Conservation (phyloP, 78 protist species). For the Mastigamoeba balamuthi region DNA sequence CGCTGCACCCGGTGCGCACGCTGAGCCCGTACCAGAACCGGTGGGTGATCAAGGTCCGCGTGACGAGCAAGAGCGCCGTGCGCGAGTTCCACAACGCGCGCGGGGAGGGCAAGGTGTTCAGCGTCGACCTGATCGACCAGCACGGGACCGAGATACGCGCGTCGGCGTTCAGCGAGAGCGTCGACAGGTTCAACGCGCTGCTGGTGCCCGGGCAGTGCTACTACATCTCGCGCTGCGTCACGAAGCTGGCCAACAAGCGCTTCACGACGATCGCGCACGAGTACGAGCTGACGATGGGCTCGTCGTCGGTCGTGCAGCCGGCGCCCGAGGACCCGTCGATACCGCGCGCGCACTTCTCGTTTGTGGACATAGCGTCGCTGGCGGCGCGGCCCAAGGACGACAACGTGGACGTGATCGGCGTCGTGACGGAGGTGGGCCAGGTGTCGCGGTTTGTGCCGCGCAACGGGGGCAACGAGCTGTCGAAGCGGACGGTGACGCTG, state of each 20-base stretch:
- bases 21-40: conserved; percentile 32
- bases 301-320: conserved; percentile 2
- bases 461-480: neutral
- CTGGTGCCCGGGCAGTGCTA: conserved; percentile 19
- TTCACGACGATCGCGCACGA: conserved; percentile 9
- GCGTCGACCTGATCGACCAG: conserved; percentile 30
- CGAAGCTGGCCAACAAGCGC: conserved; percentile 23
- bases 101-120: conserved; percentile 46
- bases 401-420: conserved; percentile 32
- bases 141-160: conserved; percentile 28
- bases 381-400: neutral
- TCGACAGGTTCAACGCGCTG: neutral
- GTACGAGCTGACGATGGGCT: conserved; percentile 37
- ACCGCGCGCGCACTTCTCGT: neutral
- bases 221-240: conserved; percentile 13
- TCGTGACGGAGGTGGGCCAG: conserved; percentile 1
- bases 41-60: conserved; percentile 58
- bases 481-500: conserved; percentile 2
- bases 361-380: neutral
- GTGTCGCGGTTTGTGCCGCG: neutral
- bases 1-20: conserved; percentile 3
- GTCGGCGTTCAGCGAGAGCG: conserved; percentile 44
- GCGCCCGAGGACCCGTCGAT: conserved; percentile 1
- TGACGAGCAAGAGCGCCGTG: conserved; percentile 19
- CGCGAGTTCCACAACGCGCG: conserved; percentile 20